Base-by-base conservation (phyloP, 257 asterid species). In the Solanum chiquidenum region DNA sequence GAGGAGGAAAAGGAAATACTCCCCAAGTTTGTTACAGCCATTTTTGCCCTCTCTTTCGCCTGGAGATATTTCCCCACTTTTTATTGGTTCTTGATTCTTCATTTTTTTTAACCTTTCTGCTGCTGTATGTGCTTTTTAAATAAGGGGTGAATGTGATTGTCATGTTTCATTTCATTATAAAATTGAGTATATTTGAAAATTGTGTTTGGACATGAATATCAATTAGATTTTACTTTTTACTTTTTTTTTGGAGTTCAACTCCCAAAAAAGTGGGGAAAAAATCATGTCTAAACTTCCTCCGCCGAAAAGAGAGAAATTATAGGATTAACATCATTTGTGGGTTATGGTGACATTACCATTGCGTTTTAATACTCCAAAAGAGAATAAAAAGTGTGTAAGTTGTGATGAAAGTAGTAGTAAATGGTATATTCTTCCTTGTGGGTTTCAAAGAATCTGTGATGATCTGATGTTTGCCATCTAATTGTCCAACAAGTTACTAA, bases 1-100 rank as follows among this genome's bases (percentile, higher is more conserved):
- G 82, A 82, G 76, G 94, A 89, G 49, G 95, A 87, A 90, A 90
- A 91, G 83, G 93, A 90, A 84, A 90, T 72, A 82, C 87, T 83
- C 74, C 92, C 93, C 89, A 87, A 88, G 55, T 84, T 87, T 74
- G 90, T 92, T 60, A 87, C 91, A 83, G 80, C 91, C 95, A 93
- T 92, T 77, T 64, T 74, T 77, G 66, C 72, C 83, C 87, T 31
- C 40, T 9, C 83, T 29, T 38, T 58, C 62, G 34, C 12, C 84
- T 87, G 46, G 14, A 71, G 85, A 82, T 72, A 71, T 73, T 42
- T 86, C 69, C 49, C 72, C 35, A 9, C 27, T 58, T 69, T 29
- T 62, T 40, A 71, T 44, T 69, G 88, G 83, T 6, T 86, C 88
- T 44, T 33, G 34, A 44, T 86, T 85, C 83, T 42, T 68, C 64